Percentiles rank a stretch among this genome's conserved stretches.
Evolutionary conservation across 1,284 basidiomycete genomes (phyloP).

Genomic region (Pterulicium gracile): DNA sequence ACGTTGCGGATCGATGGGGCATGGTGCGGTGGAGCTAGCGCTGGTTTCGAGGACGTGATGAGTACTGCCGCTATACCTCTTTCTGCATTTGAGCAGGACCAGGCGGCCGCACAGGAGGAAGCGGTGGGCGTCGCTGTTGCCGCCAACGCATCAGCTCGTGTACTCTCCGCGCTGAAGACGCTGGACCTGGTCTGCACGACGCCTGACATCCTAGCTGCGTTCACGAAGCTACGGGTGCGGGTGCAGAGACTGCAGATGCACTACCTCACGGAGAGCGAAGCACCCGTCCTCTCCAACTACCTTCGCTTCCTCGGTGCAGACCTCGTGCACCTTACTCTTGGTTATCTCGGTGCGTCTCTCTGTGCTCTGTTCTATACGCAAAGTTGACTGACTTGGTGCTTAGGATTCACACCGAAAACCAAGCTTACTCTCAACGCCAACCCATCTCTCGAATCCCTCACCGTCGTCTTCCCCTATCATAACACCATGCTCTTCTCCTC

Average conservation of each 20-base stretch:
- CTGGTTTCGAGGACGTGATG: no score
- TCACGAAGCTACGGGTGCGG: no score
- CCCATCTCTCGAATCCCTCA: background rate
- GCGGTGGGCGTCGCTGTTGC: no score
- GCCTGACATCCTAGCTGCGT: background rate
- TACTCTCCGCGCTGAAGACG: background rate
- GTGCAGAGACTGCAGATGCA: background rate
- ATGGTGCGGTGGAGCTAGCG: no score
- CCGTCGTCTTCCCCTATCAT: background rate
- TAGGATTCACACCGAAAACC: background rate
- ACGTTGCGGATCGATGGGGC: background rate
- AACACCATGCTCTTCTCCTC: no score
- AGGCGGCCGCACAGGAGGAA: no score
- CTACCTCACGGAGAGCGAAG: no score
- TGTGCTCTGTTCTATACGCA: background rate
- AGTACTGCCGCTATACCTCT: no score
- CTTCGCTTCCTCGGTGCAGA: background rate
- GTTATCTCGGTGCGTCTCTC: background rate
- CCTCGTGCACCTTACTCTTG: background rate
- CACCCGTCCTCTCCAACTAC: no score
- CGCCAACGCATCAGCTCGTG: background rate
- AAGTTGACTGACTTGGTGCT: background rate
- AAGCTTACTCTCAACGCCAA: background rate
- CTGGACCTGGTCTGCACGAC: background rate
- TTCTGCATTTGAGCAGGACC: no score